These are phyloP conservation scores for Verticillium alfalfae DNA, from an alignment of 2,329 filamentous ascomycete genomes.

Conservation along the genomic window DNA sequence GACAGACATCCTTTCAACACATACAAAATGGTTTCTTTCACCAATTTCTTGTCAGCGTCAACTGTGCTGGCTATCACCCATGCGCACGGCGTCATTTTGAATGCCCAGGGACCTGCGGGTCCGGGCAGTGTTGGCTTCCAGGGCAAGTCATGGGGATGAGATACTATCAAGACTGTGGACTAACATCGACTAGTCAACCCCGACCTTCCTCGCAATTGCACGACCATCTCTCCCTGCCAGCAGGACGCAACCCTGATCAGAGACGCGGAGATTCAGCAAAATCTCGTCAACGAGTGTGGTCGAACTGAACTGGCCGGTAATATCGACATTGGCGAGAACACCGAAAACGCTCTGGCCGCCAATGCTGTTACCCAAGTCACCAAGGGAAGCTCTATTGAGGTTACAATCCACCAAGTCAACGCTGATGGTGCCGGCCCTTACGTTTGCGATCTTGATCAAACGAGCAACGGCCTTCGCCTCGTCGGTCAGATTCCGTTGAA, in stretches of 20 bases:
- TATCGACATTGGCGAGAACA: conserved; percentile 55
- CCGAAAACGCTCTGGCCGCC: conserved; percentile 43
- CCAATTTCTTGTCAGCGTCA: conserved; percentile 23
- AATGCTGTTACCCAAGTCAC: conserved; percentile 42
- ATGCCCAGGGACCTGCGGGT: conserved; percentile 36
- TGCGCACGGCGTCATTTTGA: conserved; percentile 41
- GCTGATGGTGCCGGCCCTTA: conserved; percentile 51
- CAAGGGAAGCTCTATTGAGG: conserved; percentile 34
- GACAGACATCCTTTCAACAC: conserved; percentile 10
- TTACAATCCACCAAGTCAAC: conserved; percentile 50
- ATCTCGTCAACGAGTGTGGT: conserved; percentile 55
- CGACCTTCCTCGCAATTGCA: conserved; percentile 56
- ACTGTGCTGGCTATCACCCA: conserved; percentile 27
- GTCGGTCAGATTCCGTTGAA: conserved; percentile 39
- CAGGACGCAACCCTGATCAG: conserved; percentile 60
- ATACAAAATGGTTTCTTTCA: conserved; percentile 29
- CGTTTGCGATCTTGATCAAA: conserved; percentile 45
- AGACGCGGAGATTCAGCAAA: conserved; percentile 45
- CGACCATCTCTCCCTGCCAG: conserved; percentile 59
- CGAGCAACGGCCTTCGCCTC: conserved; percentile 35
- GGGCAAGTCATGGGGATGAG: conserved; percentile 21
- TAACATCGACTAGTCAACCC: conserved; percentile 36
- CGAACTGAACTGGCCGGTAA: conserved; percentile 55
- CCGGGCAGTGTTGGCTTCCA: conserved; percentile 44
- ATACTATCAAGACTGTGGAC: not conserved